These are phyloP conservation scores for Penicillium diatomitis DNA, from an alignment of 495 filamentous ascomycete genomes.

Conservation along the genomic window DNA sequence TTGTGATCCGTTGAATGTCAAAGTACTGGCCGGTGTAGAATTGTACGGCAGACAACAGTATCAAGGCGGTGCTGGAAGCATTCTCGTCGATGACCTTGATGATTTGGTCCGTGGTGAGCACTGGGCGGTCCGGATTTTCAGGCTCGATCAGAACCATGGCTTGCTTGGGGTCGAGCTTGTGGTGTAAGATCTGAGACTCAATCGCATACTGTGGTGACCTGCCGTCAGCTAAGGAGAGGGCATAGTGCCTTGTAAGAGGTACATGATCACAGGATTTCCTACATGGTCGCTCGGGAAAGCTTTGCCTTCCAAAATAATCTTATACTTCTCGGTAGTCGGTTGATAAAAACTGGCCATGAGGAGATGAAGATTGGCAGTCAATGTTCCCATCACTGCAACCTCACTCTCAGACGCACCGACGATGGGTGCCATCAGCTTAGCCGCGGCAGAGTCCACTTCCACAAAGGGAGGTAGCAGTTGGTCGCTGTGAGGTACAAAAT, in stretches of 20 bases:
- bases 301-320: constrained; percentile 88
- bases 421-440: constrained; percentile 67
- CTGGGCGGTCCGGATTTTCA: constrained; percentile 33
- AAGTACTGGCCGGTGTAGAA: constrained; percentile 92
- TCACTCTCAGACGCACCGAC: constrained; percentile 75
- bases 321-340: constrained; percentile 65
- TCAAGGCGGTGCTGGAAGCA: constrained; percentile 63
- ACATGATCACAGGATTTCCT: constrained; percentile 9
- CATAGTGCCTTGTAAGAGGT: background rate
- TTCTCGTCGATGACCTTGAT: constrained; percentile 67
- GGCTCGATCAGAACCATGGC: constrained; percentile 75
- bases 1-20: constrained; percentile 78
- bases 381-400: constrained; percentile 86
- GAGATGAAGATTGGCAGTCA: constrained; percentile 87
- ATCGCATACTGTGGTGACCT: constrained; percentile 59
- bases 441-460: constrained; percentile 63
- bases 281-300: constrained; percentile 93
- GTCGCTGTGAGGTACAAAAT: constrained; percentile 76
- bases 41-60: constrained; percentile 85
- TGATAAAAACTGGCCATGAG: constrained; percentile 88
- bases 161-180: constrained; percentile 55
- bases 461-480: constrained; percentile 72
- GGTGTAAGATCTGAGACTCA: constrained; percentile 76
- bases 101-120: constrained; percentile 64
- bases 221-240: background rate